Percentiles rank a stretch among this genome's conserved stretches.
Conservation (phyloP, 2,329 filamentous ascomycete genomes). For the Aspergillus ibericus region DNA sequence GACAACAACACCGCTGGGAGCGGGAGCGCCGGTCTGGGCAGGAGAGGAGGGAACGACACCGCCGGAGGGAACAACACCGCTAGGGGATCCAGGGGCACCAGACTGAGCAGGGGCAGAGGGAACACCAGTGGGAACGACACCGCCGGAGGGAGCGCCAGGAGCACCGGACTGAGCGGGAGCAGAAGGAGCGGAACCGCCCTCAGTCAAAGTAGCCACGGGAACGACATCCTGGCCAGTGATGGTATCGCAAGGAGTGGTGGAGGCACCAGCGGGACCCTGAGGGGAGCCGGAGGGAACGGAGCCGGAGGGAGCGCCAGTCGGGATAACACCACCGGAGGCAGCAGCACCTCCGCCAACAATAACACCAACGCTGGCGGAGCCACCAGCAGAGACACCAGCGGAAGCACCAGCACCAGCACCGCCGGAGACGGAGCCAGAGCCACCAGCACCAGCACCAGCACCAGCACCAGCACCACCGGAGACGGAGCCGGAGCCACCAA, state of each 20-base stretch:
- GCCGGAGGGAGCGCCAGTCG: conserved; percentile 11
- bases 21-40: neutral
- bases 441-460: neutral
- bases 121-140: too few species aligned
- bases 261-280: neutral
- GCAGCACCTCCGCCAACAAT: conserved; percentile 1
- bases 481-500: neutral
- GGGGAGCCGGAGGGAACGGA: neutral
- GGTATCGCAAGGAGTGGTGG: conserved; percentile 5
- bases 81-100: neutral
- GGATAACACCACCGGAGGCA: conserved; percentile 7
- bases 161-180: neutral
- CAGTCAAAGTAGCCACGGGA: neutral
- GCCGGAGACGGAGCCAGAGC: conserved; percentile 7
- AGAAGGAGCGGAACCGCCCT: neutral
- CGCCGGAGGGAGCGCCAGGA: neutral
- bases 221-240: conserved; percentile 3
- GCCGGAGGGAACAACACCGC: too few species aligned
- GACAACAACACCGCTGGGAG: conserved; percentile 5
- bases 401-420: too few species aligned
- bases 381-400: neutral
- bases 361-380: neutral
- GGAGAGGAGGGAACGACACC: too few species aligned
- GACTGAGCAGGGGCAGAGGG: conserved; percentile 4
- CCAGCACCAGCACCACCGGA: neutral